Evolutionary conservation across 1,139 yeast species (phyloP), one percentile per base, ranked within the genome.

Genomic region (Arxiozyma slooffiae): DNA sequence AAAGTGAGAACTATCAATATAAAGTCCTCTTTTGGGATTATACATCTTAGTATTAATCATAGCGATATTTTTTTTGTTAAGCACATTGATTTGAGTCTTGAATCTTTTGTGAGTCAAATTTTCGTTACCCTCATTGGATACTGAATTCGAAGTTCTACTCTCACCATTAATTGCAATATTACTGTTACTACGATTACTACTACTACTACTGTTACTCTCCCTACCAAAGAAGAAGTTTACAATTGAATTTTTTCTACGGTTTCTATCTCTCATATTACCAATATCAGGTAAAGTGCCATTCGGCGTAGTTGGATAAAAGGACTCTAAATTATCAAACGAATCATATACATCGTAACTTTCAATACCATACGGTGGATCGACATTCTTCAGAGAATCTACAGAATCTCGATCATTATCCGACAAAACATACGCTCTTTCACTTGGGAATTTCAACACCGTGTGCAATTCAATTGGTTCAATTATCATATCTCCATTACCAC

Each of bases 1-100:
- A 59, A 78, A 83, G 57, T 81, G 79, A 14, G 80, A 72, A 17
- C 75, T 70, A 61, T 87, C 95, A 0, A 95, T 88, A 53, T 80
- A 78, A 30, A 80, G 64, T 7, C 77, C 71, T 34, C 68, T 62
- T 40, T 60, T 61, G 2, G 64, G 55, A 11, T 54, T 55, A 38
- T 60, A 60, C 7, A 56, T 41, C 16, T 55, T 54, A 4, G 59
- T 56, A 26, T 23, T 30, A 24, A 45, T 41, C 24, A 38, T 42
- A 18, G 50, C 47, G 41, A 45, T 38, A 20, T 45, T 42, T 21
- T 21, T 22, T 30, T 36, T 37, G 30, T 39, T 41, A 5, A 14
- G 9, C n/a, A 38, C 18, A 26, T 34, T 36, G 21, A 49, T 38
- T 18, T 38, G 22, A 14, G 49, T 42, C 38, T 39, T 30, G 6